Percentiles rank a stretch among this genome's conserved stretches.
phyloP scores from a whole-genome alignment of 192 early-diverging fungal genomes.

The Coemansia guatemalensis region DNA sequence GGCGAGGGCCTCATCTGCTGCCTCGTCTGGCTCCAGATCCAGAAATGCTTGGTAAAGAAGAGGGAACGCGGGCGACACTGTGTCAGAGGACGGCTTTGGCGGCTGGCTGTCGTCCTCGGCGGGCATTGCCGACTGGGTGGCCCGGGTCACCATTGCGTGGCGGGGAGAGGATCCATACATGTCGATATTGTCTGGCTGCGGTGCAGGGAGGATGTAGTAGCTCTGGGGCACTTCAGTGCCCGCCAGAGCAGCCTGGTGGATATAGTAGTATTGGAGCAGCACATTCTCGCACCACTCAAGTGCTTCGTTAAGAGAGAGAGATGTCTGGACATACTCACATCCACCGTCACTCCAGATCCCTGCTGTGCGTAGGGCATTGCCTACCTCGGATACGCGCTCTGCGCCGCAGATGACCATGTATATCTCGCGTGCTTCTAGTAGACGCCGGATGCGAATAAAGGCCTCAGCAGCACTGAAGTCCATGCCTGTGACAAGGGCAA shows the following conservation, averaged over 20 bases:
- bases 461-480: conserved; percentile 91
- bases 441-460: conserved; percentile 80
- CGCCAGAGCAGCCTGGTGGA: conserved; percentile 50
- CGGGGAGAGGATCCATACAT: conserved; percentile 40
- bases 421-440: conserved; percentile 66
- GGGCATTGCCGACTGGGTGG: conserved; percentile 43
- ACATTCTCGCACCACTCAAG: conserved; percentile 96
- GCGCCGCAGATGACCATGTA: conserved; percentile 84
- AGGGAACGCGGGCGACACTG: conserved; percentile 48
- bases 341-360: conserved; percentile 65
- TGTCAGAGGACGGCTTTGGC: neutral
- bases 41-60: conserved; percentile 65
- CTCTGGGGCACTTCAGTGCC: conserved; percentile 26
- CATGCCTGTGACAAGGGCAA: conserved; percentile 80
- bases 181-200: conserved; percentile 27
- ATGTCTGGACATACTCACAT: conserved; percentile 65
- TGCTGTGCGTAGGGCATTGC: conserved; percentile 62
- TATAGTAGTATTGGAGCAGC: conserved; percentile 75
- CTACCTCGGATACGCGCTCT: conserved; percentile 63
- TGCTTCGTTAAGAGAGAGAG: conserved; percentile 80
- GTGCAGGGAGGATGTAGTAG: conserved; percentile 38
- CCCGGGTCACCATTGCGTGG: conserved; percentile 43
- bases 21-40: conserved; percentile 56
- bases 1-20: conserved; percentile 58
- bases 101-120: conserved; percentile 11